Evolutionary conservation across 2,329 filamentous ascomycete genomes (phyloP), one percentile per base, ranked within the genome.

Genomic region (Annulohypoxylon truncatum): DNA sequence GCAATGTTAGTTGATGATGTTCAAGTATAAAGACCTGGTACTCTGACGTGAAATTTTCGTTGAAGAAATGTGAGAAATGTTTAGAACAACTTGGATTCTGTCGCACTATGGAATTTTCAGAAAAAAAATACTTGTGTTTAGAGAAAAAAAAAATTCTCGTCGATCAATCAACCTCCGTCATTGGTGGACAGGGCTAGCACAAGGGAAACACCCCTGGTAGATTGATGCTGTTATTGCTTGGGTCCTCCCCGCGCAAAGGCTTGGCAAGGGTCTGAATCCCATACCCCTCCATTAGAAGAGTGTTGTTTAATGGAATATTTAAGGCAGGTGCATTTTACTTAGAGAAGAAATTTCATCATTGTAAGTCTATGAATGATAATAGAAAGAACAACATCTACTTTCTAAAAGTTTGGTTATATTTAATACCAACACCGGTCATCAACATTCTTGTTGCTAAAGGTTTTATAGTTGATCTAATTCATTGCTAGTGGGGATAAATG

Each of bases 121-220:
- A 28, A 53, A 56, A 28, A 53, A 56, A 62, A 31, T 35, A 48
- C 33, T 53, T 64, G 50, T 52, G 53, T 28, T 42, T 29, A 52
- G 57, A 61, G 54, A 56, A 66, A 67, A 67, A 69, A 73, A 72
- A 71, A 66, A 64, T 72, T 69, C 61, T 65, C 44, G 62, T 61
- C 50, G 47, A 57, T 69, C 67, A 67, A 69, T 65, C 64, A 40
- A 47, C 35, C 50, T 24, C 48, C 51, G 40, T 59, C 57, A 74
- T 74, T 74, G 73, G 73, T 55, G 59, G 35, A 18, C 28, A 20
- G n/a, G 48, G 42, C 31, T 61, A 55, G 64, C 65, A 40, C 38
- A 42, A 42, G 18, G 9, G 44, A 56, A 66, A 53, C 64, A 50
- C 65, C 68, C 63, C 68, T 62, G 60, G 47, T 28, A 33, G 22